Conservation (phyloP, 352 stramenopile genomes). For the Phytopythium oedochilum region DNA sequence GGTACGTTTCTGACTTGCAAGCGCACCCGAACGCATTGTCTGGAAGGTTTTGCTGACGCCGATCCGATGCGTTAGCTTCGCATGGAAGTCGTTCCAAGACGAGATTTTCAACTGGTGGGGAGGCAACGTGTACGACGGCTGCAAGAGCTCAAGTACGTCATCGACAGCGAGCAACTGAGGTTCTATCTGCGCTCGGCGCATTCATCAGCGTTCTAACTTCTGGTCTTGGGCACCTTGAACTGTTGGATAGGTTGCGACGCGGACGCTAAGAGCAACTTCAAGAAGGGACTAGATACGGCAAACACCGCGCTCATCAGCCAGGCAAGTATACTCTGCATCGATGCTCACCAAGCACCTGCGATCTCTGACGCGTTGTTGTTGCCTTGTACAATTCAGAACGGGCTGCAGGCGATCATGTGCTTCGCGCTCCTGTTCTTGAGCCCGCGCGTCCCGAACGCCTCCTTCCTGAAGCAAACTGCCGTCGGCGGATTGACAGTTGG, state of each 20-base stretch:
- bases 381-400: slow-evolving; percentile 30
- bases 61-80: slow-evolving; percentile 32
- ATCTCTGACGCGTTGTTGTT: neutral
- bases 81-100: slow-evolving; percentile 69
- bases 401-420: slow-evolving; percentile 44
- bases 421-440: slow-evolving; percentile 51
- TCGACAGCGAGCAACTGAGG: neutral
- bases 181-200: no score
- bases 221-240: no score
- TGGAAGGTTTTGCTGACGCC: neutral
- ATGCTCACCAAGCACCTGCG: no score
- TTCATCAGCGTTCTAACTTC: neutral
- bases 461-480: slow-evolving; percentile 42
- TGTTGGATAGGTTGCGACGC: slow-evolving; percentile 36
- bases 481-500: slow-evolving; percentile 41
- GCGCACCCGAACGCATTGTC: neutral
- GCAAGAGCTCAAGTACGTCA: slow-evolving; percentile 34
- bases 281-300: slow-evolving; percentile 48
- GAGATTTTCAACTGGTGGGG: slow-evolving; percentile 77
- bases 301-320: slow-evolving; percentile 53
- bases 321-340: slow-evolving; percentile 13
- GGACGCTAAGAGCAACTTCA: slow-evolving; percentile 30
- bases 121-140: slow-evolving; percentile 60
- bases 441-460: slow-evolving; percentile 40
- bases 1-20: slow-evolving; percentile 19